phyloP scores from a whole-genome alignment of 352 stramenopile genomes.

The Phytophthora cactorum region DNA sequence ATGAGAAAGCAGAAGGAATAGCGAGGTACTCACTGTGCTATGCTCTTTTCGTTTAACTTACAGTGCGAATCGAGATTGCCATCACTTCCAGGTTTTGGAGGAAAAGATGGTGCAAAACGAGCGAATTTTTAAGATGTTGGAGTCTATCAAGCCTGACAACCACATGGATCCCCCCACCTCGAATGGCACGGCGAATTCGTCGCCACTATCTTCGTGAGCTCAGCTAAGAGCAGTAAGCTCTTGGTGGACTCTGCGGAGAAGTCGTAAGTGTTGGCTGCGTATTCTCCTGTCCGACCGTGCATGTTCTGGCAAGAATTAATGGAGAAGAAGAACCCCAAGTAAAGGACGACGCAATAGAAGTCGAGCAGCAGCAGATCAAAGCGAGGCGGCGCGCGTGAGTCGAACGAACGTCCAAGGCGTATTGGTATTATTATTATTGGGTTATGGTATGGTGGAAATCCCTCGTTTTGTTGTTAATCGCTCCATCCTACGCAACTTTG shows the following conservation, averaged over 20 bases:
- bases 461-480: conserved; percentile 11
- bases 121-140: conserved; percentile 74
- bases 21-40: background rate
- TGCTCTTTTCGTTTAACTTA: conserved; percentile 6
- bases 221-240: conserved; percentile 8
- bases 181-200: conserved; percentile 39
- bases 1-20: background rate
- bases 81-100: conserved; percentile 78
- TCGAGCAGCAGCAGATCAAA: conserved; percentile 29
- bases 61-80: conserved; percentile 78
- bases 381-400: conserved; percentile 19
- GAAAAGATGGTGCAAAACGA: conserved; percentile 59
- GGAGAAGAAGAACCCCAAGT: conserved; percentile 19
- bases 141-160: conserved; percentile 72
- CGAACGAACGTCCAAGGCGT: conserved; percentile 31
- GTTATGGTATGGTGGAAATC: conserved; percentile 21
- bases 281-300: conserved; percentile 8
- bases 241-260: conserved; percentile 6
- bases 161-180: conserved; percentile 58
- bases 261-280: conserved; percentile 14
- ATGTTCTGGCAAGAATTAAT: conserved; percentile 15
- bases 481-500: background rate
- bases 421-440: conserved; percentile 49
- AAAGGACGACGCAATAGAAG: conserved; percentile 28
- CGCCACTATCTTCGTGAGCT: conserved; percentile 40